phyloP scores from a whole-genome alignment of 305 asterid genomes.

The Plantago rigida region DNA sequence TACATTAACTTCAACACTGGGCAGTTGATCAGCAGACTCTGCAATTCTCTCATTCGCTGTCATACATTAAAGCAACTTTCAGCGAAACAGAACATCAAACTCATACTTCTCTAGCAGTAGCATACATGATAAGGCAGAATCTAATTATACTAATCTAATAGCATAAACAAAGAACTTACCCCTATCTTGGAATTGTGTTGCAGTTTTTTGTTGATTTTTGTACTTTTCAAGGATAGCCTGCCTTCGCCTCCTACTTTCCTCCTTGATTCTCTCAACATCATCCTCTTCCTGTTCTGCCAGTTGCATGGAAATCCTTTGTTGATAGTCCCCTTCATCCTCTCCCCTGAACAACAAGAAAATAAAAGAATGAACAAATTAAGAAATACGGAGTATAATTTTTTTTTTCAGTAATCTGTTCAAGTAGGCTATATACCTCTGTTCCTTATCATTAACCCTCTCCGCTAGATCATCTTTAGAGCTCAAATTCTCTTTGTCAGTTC shows the following conservation, averaged over 20 bases:
- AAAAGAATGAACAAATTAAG: constrained; percentile 21
- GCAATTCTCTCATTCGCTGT: constrained; percentile 41
- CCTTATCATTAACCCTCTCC: constrained; percentile 31
- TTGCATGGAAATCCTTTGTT: constrained; percentile 60
- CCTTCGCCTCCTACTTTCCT: constrained; percentile 39
- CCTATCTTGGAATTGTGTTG: constrained; percentile 21
- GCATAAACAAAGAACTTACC: constrained; percentile 23
- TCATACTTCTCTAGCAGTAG: constrained; percentile 4
- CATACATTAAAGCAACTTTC: constrained; percentile 16
- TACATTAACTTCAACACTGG: constrained; percentile 30
- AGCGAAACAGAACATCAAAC: constrained; percentile 22
- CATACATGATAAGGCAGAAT: neutral
- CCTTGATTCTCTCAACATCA: constrained; percentile 78
- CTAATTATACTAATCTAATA: constrained; percentile 6
- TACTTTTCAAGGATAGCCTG: neutral
- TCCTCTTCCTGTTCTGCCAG: constrained; percentile 90
- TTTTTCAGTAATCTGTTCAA: constrained; percentile 15
- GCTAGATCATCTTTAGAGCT: constrained; percentile 28
- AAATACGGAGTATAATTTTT: neutral
- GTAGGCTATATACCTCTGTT: constrained; percentile 43
- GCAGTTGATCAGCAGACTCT: constrained; percentile 34
- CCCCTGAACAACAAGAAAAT: constrained; percentile 46
- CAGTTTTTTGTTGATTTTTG: neutral
- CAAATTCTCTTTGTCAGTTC: constrained; percentile 30
- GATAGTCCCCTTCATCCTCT: constrained; percentile 67